Conservation (phyloP, 108 stramenopile genomes). For the Thalassiosira profunda region DNA sequence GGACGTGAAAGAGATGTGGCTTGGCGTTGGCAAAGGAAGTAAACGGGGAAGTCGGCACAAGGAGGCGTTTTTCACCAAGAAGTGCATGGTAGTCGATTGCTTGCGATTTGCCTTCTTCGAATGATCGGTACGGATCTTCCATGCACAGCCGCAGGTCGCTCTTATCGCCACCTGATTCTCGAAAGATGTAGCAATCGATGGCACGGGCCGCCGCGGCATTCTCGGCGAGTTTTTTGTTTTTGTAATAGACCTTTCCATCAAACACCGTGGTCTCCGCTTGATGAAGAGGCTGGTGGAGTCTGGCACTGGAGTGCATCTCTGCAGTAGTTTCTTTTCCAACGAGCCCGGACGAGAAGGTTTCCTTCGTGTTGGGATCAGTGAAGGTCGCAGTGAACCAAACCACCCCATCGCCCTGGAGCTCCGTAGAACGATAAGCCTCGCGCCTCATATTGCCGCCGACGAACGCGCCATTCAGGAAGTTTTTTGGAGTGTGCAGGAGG, state of each 20-base stretch:
- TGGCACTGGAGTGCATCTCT: not conserved
- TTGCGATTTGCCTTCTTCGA: not conserved
- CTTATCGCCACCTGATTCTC: not conserved
- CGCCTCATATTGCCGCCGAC: no score
- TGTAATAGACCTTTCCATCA: slow-evolving; percentile 41
- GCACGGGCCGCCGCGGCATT: slow-evolving; percentile 47
- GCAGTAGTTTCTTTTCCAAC: slow-evolving; percentile 13
- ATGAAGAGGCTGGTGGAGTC: not conserved
- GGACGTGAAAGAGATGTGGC: not conserved
- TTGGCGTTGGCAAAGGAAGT: not conserved
- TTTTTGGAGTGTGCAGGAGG: no score
- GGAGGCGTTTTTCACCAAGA: not conserved
- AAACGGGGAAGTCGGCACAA: slow-evolving; percentile 1
- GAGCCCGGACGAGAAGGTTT: slow-evolving; percentile 24
- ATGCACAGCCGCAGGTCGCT: slow-evolving; percentile 15
- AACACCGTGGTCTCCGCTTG: slow-evolving; percentile 6
- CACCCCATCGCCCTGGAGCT: no score
- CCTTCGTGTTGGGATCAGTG: slow-evolving; percentile 19
- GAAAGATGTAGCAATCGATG: slow-evolving; percentile 37
- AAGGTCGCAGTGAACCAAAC: slow-evolving; percentile 36
- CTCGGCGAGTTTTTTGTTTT: slow-evolving; percentile 8
- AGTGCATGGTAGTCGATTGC: not conserved
- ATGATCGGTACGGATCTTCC: slow-evolving; percentile 33
- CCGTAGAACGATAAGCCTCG: no score
- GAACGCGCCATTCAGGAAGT: no score